A percentile compares a stretch with the other conserved stretches of the same genome.
Conservation (phyloP, 805 yeast species). For the Starmerella stellata region DNA sequence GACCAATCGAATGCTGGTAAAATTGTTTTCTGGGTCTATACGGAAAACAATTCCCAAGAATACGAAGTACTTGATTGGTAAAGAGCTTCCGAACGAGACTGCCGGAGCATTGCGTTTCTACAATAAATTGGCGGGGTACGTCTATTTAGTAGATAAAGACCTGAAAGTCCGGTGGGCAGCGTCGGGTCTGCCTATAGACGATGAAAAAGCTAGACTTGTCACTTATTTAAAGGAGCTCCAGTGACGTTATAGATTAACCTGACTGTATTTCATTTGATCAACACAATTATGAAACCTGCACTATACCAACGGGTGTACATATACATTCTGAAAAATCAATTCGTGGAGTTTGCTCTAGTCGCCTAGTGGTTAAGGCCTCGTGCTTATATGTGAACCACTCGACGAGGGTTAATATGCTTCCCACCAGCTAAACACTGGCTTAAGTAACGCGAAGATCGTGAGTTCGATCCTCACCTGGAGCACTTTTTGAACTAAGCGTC, state of each 20-base stretch:
- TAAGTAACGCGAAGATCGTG: constrained; percentile 48
- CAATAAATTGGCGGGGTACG: constrained; percentile 67
- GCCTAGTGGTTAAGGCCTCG: constrained; percentile 37
- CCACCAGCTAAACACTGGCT: constrained; percentile 19
- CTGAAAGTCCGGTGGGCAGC: constrained; percentile 81
- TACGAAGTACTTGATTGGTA: constrained; percentile 41
- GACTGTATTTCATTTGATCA: too few species aligned
- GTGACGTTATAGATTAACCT: neutral
- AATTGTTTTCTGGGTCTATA: constrained; percentile 32
- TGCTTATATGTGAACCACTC: constrained; percentile 40
- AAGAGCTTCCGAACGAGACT: constrained; percentile 37
- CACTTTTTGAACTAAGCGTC: too few species aligned
- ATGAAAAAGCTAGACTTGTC: constrained; percentile 28
- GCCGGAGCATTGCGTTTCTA: constrained; percentile 46
- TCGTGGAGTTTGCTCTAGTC: constrained; percentile 14
- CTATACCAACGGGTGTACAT: too few species aligned
- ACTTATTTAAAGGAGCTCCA: neutral
- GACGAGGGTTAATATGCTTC: constrained; percentile 35
- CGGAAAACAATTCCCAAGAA: constrained; percentile 31
- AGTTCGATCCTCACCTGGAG: constrained; percentile 34
- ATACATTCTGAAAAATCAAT: too few species aligned
- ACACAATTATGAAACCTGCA: too few species aligned
- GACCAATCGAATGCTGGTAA: constrained; percentile 47
- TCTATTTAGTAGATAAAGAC: constrained; percentile 56
- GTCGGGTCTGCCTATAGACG: constrained; percentile 58